Percentiles rank a stretch among this genome's conserved stretches.
phyloP scores from a whole-genome alignment of 148 eudicot genomes.

The Silene conica region DNA sequence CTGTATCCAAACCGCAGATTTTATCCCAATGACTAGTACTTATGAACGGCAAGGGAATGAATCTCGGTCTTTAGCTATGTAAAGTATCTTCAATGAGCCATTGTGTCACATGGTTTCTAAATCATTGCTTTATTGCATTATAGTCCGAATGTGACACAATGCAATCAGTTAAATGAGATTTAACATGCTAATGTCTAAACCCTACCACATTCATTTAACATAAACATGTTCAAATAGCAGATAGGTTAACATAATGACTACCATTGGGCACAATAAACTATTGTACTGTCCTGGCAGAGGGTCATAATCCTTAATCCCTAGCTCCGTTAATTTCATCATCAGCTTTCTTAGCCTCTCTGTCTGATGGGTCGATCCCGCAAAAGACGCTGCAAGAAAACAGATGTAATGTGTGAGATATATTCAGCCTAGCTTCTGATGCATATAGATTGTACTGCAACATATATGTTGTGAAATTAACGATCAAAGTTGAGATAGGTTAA shows the following conservation, averaged over 20 bases:
- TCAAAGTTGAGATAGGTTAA: no score
- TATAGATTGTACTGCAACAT: no score
- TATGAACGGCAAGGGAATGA: not conserved
- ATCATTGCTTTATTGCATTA: no score
- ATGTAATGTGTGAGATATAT: not conserved
- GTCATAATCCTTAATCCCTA: constrained; percentile 39
- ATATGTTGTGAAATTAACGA: no score
- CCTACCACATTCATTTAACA: not conserved
- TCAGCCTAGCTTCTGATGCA: not conserved
- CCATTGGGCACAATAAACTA: constrained; percentile 54
- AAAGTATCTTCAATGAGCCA: not conserved
- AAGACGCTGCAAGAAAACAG: constrained; percentile 31
- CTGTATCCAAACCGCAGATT: not conserved
- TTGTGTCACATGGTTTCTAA: not conserved
- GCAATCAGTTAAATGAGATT: not conserved
- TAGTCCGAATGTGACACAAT: no score
- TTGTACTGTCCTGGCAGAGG: constrained; percentile 54
- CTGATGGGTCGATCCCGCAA: constrained; percentile 27
- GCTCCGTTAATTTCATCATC: constrained; percentile 40
- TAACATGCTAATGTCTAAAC: not conserved
- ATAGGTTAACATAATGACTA: constrained; percentile 22
- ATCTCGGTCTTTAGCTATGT: not conserved
- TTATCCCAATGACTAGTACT: not conserved
- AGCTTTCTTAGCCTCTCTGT: constrained; percentile 21
- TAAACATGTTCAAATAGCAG: not conserved